Evolutionary conservation across 352 stramenopile genomes (phyloP), one percentile per base, ranked within the genome.

Genomic region (Phytophthora constricta): DNA sequence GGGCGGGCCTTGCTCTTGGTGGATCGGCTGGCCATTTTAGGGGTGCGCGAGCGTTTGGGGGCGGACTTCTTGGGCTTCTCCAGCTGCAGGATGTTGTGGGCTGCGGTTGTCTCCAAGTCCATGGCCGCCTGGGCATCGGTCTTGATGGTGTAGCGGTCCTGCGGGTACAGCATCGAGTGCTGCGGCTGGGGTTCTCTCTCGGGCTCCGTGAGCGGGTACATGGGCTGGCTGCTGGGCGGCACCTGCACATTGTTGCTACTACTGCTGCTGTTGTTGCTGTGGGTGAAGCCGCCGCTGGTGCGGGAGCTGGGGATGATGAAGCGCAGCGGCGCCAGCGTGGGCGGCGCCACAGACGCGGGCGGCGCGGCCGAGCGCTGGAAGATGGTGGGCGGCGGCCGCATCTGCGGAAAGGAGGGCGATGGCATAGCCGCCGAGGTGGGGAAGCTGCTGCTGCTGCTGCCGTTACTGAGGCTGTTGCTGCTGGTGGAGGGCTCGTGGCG

Each of bases 1-100:
- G 87, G 87, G 13, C 86, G 82, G 10, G 86, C 86, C 70, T 96
- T 96, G 75, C 86, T 94, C 65, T 93, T 93, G 20, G 85, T 93
- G 28, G 85, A 93, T 0, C 85, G 73, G 53, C 72, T 90, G 1
- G 79, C 75, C 55, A 82, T 76, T 62, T 93, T 93, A 34, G 82
- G 69, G 5, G 64, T 60, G 5, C 84, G 84, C 25, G 70, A 65
- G 51, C 84, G 80, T 65, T 89, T 91, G 19, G 70, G 43, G 2
- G 66, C 57, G 14, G 71, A 72, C 58, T 90, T 91, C 70, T 89
- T 87, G n/a, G 34, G 49, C 47, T 80, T 77, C 42, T 70, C 75
- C 20, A 62, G 60, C 20, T 65, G 25, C 25, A 47, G 20, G 10
- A 33, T 34, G 37, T 58, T 37, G 14, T 27, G 2, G 9, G 42